phyloP scores from a whole-genome alignment of 768 basidiomycete species.

The Mycena olivaceomarginata region DNA sequence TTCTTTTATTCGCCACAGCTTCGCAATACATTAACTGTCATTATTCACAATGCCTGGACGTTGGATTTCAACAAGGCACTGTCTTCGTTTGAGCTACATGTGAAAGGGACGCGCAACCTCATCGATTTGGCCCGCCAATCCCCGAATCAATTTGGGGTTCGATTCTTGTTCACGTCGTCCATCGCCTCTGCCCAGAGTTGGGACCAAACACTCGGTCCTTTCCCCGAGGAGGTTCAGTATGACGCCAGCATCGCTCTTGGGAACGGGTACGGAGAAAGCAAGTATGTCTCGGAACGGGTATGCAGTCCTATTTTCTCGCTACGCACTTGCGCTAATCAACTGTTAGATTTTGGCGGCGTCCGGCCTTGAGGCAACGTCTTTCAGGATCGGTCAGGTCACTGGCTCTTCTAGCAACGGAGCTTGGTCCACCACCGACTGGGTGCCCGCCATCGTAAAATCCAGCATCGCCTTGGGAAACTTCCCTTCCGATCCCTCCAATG shows the following conservation, averaged over 20 bases:
- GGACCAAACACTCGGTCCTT: slow-evolving; percentile 50
- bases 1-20: slow-evolving; percentile 44
- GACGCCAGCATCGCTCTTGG: slow-evolving; percentile 52
- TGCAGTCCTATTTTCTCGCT: neutral
- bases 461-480: too few species aligned
- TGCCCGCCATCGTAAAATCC: too few species aligned
- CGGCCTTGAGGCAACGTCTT: too few species aligned
- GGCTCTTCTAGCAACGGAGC: slow-evolving; percentile 51
- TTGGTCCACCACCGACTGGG: slow-evolving; percentile 40
- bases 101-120: slow-evolving; percentile 64
- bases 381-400: slow-evolving; percentile 42
- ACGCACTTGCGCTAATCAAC: neutral
- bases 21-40: slow-evolving; percentile 47
- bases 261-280: slow-evolving; percentile 53
- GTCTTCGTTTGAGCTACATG: slow-evolving; percentile 65
- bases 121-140: slow-evolving; percentile 58
- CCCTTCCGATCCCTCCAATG: too few species aligned
- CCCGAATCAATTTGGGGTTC: slow-evolving; percentile 31
- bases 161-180: slow-evolving; percentile 4
- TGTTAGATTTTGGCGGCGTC: neutral
- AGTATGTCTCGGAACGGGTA: slow-evolving; percentile 44
- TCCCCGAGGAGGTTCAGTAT: slow-evolving; percentile 57
- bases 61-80: slow-evolving; percentile 68
- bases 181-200: slow-evolving; percentile 41
- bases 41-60: slow-evolving; percentile 67